Percentiles rank a stretch among this genome's conserved stretches.
Evolutionary conservation across 1,284 basidiomycete species (phyloP).

Genomic region (Quambalaria eucalypti): DNA sequence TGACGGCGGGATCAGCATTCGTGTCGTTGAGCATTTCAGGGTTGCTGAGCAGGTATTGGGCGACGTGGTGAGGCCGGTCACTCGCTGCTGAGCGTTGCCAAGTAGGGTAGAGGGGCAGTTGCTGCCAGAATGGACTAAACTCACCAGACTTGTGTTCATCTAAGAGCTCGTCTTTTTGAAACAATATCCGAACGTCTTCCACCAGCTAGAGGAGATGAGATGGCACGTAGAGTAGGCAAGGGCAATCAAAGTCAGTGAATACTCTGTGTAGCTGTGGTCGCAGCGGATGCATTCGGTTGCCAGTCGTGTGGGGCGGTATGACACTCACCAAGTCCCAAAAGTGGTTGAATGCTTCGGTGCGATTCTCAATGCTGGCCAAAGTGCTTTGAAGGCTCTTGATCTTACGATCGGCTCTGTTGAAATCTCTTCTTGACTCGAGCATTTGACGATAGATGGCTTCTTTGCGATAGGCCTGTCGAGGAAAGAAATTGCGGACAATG

Average conservation of each 20-base stretch:
- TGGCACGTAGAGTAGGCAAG: too few relatives aligned
- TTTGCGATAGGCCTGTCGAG: slow-evolving; percentile 30
- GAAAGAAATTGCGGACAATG: slow-evolving; percentile 2
- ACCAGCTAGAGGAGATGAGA: slow-evolving; percentile 3
- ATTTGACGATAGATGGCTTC: slow-evolving; percentile 40
- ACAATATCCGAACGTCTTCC: slow-evolving; percentile 10
- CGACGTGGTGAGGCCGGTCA: too few relatives aligned
- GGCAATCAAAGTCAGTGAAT: too few relatives aligned
- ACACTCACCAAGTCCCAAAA: slow-evolving; percentile 18
- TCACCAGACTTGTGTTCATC: slow-evolving; percentile 7
- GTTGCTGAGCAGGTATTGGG: neutral
- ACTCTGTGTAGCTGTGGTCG: too few relatives aligned
- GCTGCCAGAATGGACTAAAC: neutral
- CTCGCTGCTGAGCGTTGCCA: too few relatives aligned
- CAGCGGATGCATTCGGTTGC: too few relatives aligned
- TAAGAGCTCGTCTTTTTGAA: slow-evolving; percentile 3
- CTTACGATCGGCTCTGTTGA: slow-evolving; percentile 15
- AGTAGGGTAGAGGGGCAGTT: too few relatives aligned
- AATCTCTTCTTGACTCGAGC: slow-evolving; percentile 26
- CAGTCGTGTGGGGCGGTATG: too few relatives aligned
- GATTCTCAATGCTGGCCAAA: slow-evolving; percentile 13
- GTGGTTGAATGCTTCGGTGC: slow-evolving; percentile 13
- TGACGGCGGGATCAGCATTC: neutral
- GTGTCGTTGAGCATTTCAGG: neutral
- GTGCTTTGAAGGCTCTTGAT: slow-evolving; percentile 8